Evolutionary conservation across 2,329 filamentous ascomycete species (phyloP).

Genomic region (Aureobasidium leucospermi): DNA sequence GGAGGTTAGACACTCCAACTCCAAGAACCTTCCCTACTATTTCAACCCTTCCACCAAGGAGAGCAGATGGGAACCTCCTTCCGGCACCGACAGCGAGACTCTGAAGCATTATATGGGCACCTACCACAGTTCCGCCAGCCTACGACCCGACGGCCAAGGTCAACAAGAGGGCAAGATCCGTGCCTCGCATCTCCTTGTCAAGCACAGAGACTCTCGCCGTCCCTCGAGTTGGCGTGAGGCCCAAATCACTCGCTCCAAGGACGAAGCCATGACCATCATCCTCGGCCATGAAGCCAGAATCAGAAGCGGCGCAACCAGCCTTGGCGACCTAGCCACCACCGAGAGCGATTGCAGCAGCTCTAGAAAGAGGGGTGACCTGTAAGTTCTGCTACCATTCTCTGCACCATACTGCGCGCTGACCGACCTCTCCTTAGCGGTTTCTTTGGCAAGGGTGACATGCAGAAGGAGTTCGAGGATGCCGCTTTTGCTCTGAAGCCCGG

Average conservation of each 20-base stretch:
- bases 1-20: conserved; percentile 97
- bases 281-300: conserved; percentile 69
- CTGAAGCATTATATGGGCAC: conserved; percentile 90
- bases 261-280: conserved; percentile 76
- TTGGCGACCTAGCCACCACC: conserved; percentile 77
- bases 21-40: conserved; percentile 98
- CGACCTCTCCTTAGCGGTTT: conserved; percentile 54
- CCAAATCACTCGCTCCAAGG: conserved; percentile 79
- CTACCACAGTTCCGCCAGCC: conserved; percentile 61
- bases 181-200: conserved; percentile 85
- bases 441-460: conserved; percentile 93
- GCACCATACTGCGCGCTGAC: background rate
- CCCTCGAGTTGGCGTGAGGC: conserved; percentile 91
- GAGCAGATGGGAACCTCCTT: conserved; percentile 91
- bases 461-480: conserved; percentile 96
- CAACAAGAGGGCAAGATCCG: conserved; percentile 72
- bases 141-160: conserved; percentile 28
- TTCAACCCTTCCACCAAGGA: conserved; percentile 83
- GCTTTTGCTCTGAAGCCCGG: conserved; percentile 84
- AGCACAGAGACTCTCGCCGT: conserved; percentile 81
- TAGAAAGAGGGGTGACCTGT: conserved; percentile 84
- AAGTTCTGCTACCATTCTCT: conserved; percentile 28
- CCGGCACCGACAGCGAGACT: conserved; percentile 80
- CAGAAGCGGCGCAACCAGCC: conserved; percentile 55
- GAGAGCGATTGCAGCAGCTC: conserved; percentile 97